Percentiles rank a stretch among this genome's conserved stretches.
These are phyloP conservation scores for Colletotrichum sp. DNA, from an alignment of 2,329 filamentous ascomycete species.

Conservation along the genomic window DNA sequence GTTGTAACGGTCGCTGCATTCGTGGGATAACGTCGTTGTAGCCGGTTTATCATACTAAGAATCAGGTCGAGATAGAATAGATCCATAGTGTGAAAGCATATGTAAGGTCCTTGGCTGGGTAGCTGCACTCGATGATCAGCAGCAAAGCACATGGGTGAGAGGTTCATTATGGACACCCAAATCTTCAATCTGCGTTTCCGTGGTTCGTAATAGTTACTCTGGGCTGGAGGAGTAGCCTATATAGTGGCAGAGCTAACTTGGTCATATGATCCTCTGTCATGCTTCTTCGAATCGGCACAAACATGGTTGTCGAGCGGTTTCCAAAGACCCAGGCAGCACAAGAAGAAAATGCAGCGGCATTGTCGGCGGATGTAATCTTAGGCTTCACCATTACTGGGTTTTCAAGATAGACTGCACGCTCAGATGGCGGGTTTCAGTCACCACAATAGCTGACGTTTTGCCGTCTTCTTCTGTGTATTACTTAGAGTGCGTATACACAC, in stretches of 20 bases:
- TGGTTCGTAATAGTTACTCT: background rate
- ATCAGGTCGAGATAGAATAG: background rate
- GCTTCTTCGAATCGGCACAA: background rate
- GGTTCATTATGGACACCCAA: fast-evolving
- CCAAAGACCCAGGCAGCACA: background rate
- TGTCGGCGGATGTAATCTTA: no score
- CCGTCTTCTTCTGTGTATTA: background rate
- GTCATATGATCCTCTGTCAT: background rate
- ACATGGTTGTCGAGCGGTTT: background rate
- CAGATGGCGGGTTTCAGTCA: background rate
- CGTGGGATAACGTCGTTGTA: background rate
- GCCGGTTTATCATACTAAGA: fast-evolving
- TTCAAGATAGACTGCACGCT: background rate
- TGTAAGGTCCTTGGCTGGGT: fast-evolving
- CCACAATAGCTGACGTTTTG: background rate
- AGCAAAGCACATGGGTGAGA: background rate
- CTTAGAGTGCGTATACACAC: no score
- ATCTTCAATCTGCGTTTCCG: fast-evolving
- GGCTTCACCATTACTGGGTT: no score
- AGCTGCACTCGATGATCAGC: fast-evolving
- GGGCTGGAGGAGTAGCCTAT: background rate
- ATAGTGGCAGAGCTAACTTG: background rate
- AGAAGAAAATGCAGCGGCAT: background rate
- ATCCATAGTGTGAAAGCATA: background rate
- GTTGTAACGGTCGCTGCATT: fast-evolving